Base-by-base conservation (phyloP, 768 basidiomycete genomes). In the Xanthoconium stramineum region DNA sequence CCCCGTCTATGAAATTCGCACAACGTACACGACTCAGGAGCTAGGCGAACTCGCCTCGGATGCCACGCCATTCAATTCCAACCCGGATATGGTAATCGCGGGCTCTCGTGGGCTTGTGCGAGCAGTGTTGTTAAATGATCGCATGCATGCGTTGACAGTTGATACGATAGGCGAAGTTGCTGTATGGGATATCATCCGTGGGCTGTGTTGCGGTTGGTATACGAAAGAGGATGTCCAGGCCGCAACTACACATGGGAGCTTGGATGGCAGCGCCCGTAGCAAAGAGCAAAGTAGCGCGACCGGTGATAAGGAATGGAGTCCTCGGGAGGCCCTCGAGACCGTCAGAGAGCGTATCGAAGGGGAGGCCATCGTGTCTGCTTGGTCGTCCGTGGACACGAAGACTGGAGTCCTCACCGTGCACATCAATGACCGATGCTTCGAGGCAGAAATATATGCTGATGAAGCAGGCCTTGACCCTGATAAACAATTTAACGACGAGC, bases 291-390 rank as follows among this genome's bases (percentile, higher is more conserved):
- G 57, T 47, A 74, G 70, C 36, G 61, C 65, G 15, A 51, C 52
- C n/a, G 64, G 64, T 38, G 80, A 79, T 43, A 71, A 65, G 51
- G 83, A 84, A 51, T 75, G 79, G 47, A 89, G 88, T 64, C 89
- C 91, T 9, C 71, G 89, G 44, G 94, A 96, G 65, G 85, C 88
- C 6, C 74, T 99, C 50, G 96, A 98, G 70, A 80, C 83, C 40
- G 92, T 98, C 19, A 79, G 88, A 55, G 92, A 93, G 65, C 77
- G 91, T 38, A 90, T 98, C n/a, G 97, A 99, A 66, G 95, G 96
- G 30, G 94, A 98, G 68, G 92, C 90, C 0, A 86, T 91, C 30
- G 84, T 91, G 10, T 76, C 84, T 28, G 75, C 85, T 13, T 99
- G 96, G 96, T 88, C 90, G 38, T 81, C 80, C 15, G 87, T 91